Conservation (phyloP, 768 basidiomycete genomes). For the Epithele typhae region DNA sequence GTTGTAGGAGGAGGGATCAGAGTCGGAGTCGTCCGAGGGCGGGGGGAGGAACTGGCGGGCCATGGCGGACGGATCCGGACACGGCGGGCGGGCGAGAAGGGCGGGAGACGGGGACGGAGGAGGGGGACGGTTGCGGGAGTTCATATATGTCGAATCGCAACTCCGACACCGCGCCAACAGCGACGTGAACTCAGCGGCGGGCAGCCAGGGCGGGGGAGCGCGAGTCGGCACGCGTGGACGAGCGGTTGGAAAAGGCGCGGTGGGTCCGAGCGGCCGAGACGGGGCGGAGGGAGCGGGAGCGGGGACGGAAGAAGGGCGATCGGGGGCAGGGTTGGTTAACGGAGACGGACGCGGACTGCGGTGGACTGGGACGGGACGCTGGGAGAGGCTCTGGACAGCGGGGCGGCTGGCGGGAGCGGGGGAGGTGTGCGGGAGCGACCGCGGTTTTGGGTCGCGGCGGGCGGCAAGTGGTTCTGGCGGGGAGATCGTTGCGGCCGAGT, state of each 20-base stretch:
- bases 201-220: conserved; percentile 10
- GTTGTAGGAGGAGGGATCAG: too few species aligned
- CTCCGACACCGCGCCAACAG: conserved; percentile 19
- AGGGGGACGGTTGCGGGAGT: conserved; percentile 9
- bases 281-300: too few species aligned
- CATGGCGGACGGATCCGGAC: conserved; percentile 4
- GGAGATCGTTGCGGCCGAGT: too few species aligned
- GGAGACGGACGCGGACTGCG: too few species aligned
- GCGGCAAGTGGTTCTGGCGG: too few species aligned
- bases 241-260: conserved; percentile 3
- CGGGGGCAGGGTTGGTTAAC: too few species aligned
- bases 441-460: too few species aligned
- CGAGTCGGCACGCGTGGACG: conserved; percentile 6
- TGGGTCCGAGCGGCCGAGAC: background rate
- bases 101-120: conserved; percentile 23
- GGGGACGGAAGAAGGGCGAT: background rate
- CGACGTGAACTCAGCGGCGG: conserved; percentile 22
- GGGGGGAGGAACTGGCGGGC: conserved; percentile 8
- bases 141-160: conserved; percentile 16
- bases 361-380: too few species aligned
- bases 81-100: conserved; percentile 18
- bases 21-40: conserved; percentile 4
- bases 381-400: too few species aligned
- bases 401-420: too few species aligned
- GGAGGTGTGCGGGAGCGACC: too few species aligned